Percentiles rank a stretch among this genome's conserved stretches.
Evolutionary conservation across 371 early-diverging fungal species (phyloP).

Genomic region (Massospora cicadina): DNA sequence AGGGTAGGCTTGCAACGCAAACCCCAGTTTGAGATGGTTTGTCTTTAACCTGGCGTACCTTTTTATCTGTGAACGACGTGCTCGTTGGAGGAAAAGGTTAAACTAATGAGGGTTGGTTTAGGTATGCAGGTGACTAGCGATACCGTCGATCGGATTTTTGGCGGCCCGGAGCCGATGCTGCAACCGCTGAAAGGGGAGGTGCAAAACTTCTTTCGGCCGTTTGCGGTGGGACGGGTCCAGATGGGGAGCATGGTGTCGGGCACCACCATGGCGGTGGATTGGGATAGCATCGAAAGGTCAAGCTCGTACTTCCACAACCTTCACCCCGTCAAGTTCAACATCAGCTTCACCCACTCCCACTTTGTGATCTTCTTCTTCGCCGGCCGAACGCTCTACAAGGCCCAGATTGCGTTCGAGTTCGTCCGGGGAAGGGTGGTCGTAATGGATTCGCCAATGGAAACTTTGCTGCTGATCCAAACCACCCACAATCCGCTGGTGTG

Average conservation of each 20-base stretch:
- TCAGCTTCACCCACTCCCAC: neutral
- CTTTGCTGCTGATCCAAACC: neutral
- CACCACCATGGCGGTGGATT: neutral
- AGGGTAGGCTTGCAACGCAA: too few relatives aligned
- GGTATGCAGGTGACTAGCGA: too few relatives aligned
- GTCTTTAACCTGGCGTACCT: too few relatives aligned
- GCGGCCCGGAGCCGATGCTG: neutral
- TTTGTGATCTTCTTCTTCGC: neutral
- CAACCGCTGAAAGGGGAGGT: neutral
- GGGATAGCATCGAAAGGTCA: neutral
- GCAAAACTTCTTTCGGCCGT: neutral
- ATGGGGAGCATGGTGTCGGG: neutral
- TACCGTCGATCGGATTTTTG: too few relatives aligned
- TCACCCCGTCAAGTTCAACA: neutral
- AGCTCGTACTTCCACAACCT: neutral
- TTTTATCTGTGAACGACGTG: too few relatives aligned
- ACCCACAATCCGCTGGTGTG: neutral
- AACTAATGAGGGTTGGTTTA: too few relatives aligned
- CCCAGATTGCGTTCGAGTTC: neutral
- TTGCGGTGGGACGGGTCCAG: neutral
- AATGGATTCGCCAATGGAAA: neutral
- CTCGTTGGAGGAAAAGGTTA: too few relatives aligned
- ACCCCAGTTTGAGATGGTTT: too few relatives aligned
- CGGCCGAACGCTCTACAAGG: neutral
- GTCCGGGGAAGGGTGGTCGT: neutral